Conservation (phyloP, 306 rosid species). For the Pyrus communis region DNA sequence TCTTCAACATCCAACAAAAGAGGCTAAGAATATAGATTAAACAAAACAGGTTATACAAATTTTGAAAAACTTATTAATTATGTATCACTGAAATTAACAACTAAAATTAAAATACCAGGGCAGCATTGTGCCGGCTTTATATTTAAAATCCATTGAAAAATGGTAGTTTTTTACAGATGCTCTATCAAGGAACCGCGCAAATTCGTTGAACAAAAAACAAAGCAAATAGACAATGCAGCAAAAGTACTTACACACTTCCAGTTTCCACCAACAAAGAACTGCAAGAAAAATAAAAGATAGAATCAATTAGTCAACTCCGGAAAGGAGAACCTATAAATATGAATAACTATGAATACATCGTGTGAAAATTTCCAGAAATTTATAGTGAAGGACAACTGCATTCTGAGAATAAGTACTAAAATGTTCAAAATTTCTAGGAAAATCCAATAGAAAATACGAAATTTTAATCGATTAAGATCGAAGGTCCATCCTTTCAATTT, state of each 20-base stretch:
- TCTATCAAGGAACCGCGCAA: neutral
- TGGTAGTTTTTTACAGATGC: neutral
- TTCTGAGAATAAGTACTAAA: neutral
- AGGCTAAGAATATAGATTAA: neutral
- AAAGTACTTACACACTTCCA: slow-evolving; percentile 88
- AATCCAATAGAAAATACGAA: neutral
- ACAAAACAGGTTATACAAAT: neutral
- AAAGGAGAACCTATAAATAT: neutral
- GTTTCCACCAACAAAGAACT: slow-evolving; percentile 98
- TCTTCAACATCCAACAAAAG: neutral
- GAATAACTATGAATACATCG: neutral
- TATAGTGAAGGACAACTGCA: neutral
- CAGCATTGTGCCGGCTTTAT: neutral
- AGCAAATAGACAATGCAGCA: neutral
- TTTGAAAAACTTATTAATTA: neutral
- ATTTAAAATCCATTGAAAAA: neutral
- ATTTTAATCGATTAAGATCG: neutral
- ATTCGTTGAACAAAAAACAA: neutral
- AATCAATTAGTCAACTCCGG: slow-evolving; percentile 3
- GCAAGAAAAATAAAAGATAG: slow-evolving; percentile 23
- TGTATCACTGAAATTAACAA: neutral
- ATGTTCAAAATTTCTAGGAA: neutral
- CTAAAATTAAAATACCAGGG: neutral
- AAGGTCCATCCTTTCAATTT: neutral
- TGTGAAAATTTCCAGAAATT: neutral